Percentiles rank a stretch among this genome's conserved stretches.
Conservation (phyloP, 2,329 filamentous ascomycete genomes). For the Geosmithia putterillii region DNA sequence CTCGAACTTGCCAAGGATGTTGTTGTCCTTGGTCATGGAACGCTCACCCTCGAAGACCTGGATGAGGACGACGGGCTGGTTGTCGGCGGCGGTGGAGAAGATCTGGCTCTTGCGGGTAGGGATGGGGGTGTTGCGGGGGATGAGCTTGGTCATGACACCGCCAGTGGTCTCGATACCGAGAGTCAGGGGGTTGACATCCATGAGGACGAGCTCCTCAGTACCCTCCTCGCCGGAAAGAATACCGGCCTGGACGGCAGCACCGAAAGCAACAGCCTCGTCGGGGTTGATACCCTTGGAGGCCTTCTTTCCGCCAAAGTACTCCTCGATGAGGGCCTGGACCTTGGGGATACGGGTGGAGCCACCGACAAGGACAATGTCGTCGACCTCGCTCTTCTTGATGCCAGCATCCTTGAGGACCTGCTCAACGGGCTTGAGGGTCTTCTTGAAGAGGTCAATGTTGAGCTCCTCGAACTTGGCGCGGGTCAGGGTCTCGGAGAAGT, state of each 20-base stretch:
- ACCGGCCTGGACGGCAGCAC: slow-evolving; percentile 94
- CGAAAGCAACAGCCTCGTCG: slow-evolving; percentile 96
- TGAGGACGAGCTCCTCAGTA: slow-evolving; percentile 72
- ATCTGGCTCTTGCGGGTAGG: slow-evolving; percentile 96
- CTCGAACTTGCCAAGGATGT: slow-evolving; percentile 96
- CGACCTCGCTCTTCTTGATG: slow-evolving; percentile 87
- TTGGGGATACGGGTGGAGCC: slow-evolving; percentile 99
- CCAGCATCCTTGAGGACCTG: slow-evolving; percentile 98
- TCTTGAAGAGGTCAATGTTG: slow-evolving; percentile 99
- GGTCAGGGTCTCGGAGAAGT: slow-evolving; percentile 97
- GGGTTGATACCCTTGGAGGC: slow-evolving; percentile 99
- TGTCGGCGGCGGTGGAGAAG: slow-evolving; percentile 93
- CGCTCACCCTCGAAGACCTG: slow-evolving; percentile 94
- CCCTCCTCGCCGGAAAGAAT: slow-evolving; percentile 81
- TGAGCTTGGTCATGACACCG: slow-evolving; percentile 95
- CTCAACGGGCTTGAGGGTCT: slow-evolving; percentile 96
- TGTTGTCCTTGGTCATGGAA: slow-evolving; percentile 92
- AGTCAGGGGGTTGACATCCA: slow-evolving; percentile 95
- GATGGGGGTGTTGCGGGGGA: slow-evolving; percentile 87
- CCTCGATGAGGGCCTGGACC: slow-evolving; percentile 87
- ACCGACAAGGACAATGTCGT: slow-evolving; percentile 96
- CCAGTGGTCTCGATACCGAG: slow-evolving; percentile 96
- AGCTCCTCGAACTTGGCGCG: slow-evolving; percentile 99
- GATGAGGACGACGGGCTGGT: slow-evolving; percentile 91
- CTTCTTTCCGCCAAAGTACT: slow-evolving; percentile 93